phyloP scores from a whole-genome alignment of 2,329 filamentous ascomycete species.

The Hymenoscyphus albidus region DNA sequence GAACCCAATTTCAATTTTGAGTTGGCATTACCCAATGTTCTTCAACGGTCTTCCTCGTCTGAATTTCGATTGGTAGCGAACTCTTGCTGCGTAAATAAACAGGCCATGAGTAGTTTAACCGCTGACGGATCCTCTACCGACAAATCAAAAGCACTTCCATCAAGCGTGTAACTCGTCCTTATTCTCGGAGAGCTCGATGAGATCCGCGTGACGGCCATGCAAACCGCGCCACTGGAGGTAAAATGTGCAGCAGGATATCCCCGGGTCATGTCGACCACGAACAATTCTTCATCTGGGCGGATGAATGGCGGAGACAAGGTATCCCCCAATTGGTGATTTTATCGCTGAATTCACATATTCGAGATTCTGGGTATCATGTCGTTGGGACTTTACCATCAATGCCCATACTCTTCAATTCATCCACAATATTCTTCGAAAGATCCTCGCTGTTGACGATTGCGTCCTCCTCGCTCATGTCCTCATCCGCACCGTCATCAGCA shows the following conservation, averaged over 20 bases:
- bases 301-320: not conserved
- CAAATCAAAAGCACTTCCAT: not conserved
- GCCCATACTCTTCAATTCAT: conserved; percentile 11
- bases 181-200: not conserved
- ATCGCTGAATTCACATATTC: not conserved
- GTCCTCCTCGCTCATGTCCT: conserved; percentile 13
- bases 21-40: not conserved
- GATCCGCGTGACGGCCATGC: not conserved
- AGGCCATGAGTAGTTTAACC: not conserved
- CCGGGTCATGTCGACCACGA: not conserved
- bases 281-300: not conserved
- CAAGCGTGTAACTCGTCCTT: not conserved
- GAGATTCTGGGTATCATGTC: not conserved
- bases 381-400: not conserved
- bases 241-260: not conserved
- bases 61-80: not conserved
- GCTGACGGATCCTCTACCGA: not conserved
- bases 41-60: not conserved
- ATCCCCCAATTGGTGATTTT: not conserved
- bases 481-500: conserved; percentile 16
- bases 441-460: conserved; percentile 3
- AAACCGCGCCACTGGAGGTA: not conserved
- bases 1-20: not conserved
- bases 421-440: conserved; percentile 12
- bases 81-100: not conserved